Conservation (phyloP, 192 early-diverging fungal genomes). For the Polychytrium aggregatum region DNA sequence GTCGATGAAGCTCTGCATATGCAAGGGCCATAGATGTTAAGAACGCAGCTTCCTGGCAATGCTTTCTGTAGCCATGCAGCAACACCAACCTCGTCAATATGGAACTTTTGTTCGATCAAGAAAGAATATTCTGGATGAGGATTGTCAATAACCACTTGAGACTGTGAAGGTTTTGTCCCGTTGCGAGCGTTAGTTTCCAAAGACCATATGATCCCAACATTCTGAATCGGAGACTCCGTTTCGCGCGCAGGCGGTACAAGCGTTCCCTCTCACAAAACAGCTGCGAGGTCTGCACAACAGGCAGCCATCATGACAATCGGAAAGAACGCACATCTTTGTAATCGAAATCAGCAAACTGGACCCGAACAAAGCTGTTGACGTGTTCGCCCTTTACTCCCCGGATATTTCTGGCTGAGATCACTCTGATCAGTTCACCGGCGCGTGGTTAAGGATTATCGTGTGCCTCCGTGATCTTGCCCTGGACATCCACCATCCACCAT, state of each 20-base stretch:
- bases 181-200: neutral
- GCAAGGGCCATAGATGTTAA: neutral
- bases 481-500: no score
- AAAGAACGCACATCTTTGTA: slow-evolving; percentile 32
- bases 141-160: slow-evolving; percentile 32
- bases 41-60: neutral
- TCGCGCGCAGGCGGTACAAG: neutral
- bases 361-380: slow-evolving; percentile 35
- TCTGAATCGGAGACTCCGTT: neutral
- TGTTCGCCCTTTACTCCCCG: slow-evolving; percentile 40
- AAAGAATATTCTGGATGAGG: slow-evolving; percentile 39
- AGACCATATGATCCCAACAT: neutral
- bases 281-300: no score
- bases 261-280: neutral
- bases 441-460: no score
- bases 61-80: neutral
- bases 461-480: no score
- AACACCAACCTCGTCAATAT: slow-evolving; percentile 38
- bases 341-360: slow-evolving; percentile 51
- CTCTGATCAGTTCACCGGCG: slow-evolving; percentile 22
- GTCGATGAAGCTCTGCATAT: slow-evolving; percentile 36
- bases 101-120: slow-evolving; percentile 27
- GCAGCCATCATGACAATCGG: no score
- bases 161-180: slow-evolving; percentile 15
- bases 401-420: slow-evolving; percentile 28